A percentile compares a stretch with the other conserved stretches of the same genome.
phyloP scores from a whole-genome alignment of 1,284 basidiomycete genomes.

The Cutaneotrichosporon sp. region DNA sequence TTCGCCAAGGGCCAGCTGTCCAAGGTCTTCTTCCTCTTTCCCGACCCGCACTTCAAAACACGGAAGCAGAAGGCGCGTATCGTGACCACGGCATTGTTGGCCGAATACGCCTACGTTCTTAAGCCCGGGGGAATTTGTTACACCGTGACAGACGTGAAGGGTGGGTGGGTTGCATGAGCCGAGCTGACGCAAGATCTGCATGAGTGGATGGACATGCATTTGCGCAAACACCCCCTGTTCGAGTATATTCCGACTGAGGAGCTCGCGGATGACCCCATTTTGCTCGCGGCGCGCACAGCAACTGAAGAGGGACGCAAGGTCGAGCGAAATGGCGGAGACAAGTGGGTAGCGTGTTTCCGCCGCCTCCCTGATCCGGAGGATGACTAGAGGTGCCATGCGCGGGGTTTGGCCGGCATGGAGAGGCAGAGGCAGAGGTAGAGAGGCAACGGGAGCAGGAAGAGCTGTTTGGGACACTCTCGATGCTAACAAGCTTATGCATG shows the following conservation, averaged over 20 bases:
- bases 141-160: slow-evolving; percentile 92
- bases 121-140: slow-evolving; percentile 89
- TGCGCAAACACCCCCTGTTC: slow-evolving; percentile 82
- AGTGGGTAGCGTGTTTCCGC: slow-evolving; percentile 55
- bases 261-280: slow-evolving; percentile 59
- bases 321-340: slow-evolving; percentile 81
- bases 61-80: slow-evolving; percentile 97
- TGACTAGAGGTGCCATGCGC: no score
- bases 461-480: no score
- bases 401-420: no score
- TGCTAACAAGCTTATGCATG: no score
- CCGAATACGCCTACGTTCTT: slow-evolving; percentile 86
- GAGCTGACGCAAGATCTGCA: slow-evolving; percentile 61
- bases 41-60: slow-evolving; percentile 97
- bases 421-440: no score
- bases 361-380: slow-evolving; percentile 28
- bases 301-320: slow-evolving; percentile 99
- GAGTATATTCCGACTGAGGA: slow-evolving; percentile 68
- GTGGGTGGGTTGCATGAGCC: slow-evolving; percentile 22
- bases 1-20: slow-evolving; percentile 84
- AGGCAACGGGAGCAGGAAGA: no score
- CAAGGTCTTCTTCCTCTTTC: slow-evolving; percentile 96
- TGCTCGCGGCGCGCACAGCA: slow-evolving; percentile 73
- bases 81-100: slow-evolving; percentile 88
- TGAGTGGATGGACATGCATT: slow-evolving; percentile 90